Evolutionary conservation across 106 monocot genomes (phyloP).

Genomic region (Dendrobium nobile): DNA sequence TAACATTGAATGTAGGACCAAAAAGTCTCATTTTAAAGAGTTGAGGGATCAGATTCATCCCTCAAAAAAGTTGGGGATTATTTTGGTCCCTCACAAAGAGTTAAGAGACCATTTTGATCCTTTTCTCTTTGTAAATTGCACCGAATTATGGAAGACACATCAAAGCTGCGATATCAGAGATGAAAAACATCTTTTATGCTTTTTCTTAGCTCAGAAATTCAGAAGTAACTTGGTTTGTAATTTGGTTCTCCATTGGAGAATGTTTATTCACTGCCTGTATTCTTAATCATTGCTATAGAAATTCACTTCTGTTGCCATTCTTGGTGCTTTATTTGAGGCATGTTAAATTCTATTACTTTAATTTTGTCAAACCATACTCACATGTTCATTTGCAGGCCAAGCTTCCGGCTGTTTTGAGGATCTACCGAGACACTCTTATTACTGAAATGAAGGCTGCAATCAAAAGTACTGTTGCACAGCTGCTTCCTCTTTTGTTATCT

Average conservation of each 20-base stretch:
- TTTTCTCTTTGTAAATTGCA: neutral
- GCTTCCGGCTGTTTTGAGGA: slow-evolving; percentile 80
- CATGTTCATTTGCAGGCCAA: slow-evolving; percentile 51
- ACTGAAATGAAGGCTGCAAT: slow-evolving; percentile 90
- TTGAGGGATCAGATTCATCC: too few species aligned
- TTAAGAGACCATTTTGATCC: too few species aligned
- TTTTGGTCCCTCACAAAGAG: too few species aligned
- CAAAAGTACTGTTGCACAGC: slow-evolving; percentile 86
- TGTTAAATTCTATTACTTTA: neutral
- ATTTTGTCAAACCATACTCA: neutral
- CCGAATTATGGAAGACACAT: neutral
- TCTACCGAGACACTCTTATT: slow-evolving; percentile 86
- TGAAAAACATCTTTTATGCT: neutral
- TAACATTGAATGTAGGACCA: too few species aligned
- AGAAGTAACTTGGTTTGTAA: neutral
- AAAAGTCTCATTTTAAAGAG: too few species aligned
- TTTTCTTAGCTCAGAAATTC: neutral
- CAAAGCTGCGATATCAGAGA: neutral
- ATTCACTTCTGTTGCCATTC: neutral
- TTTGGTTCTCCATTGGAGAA: slow-evolving; percentile 1
- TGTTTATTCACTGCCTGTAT: neutral
- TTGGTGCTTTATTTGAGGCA: neutral
- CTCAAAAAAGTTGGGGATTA: too few species aligned
- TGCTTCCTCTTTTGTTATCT: slow-evolving; percentile 74
- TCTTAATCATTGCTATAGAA: neutral